Base-by-base conservation (phyloP, 169 alveolate genomes). In the Plasmodium blacklocki region DNA sequence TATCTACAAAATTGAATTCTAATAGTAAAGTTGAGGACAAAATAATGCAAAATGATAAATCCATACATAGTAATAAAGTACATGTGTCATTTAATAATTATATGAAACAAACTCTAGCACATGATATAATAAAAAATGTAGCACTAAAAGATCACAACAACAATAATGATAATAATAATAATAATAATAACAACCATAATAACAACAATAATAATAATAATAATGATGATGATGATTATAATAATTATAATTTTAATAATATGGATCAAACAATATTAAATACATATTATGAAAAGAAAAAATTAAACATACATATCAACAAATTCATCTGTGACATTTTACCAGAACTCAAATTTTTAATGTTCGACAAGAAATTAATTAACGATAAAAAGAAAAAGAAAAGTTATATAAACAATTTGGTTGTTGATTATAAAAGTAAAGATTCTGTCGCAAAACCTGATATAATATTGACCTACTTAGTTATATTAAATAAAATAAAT, bases 381-480 rank as follows among this genome's bases (percentile, higher is more conserved):
- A 56, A 83, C 6, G 52, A 83, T 11, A 21, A 64, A 32, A 86
- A 71, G 52, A 72, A 86, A 26, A 50, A 86, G 62, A 86, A 86
- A 50, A 60, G 63, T 43, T 86, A 86, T 56, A 86, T 86, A 86
- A 86, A 86, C 60, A 71, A 86, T 64, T 52, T 71, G 21, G 74
- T 86, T 39, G 76, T 62, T 32, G 92, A 86, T n/a, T 47, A 47
- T 63, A 72, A 72, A 45, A 72, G 15, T 29, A 58, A 71, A 12
- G 92, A 86, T 54, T 74, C 58, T 47, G 39, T 86, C 6, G 92
- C 92, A 29, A 86, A 86, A 49, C 75, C 92, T 1, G 88, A 86
- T 39, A 49, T 86, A 29, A 58, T 86, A 47, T 9, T 86, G 60
- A 71, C 88, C 49, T 86, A 32, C 62, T 71, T 86, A 60, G 92